phyloP scores from a whole-genome alignment of 2,329 filamentous ascomycete genomes.

The Diaporthe sp. region DNA sequence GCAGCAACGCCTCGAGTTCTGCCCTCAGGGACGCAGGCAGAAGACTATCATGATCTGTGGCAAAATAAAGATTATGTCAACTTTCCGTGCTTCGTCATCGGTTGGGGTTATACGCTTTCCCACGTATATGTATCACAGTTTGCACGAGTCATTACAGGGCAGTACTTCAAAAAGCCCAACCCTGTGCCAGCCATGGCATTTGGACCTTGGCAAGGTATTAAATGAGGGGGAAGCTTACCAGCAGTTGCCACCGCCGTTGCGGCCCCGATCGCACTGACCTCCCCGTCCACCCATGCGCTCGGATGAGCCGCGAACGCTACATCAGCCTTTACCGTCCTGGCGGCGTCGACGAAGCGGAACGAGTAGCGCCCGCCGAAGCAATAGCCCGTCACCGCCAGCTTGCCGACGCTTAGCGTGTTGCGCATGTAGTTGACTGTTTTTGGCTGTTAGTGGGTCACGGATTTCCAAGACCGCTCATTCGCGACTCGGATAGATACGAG shows the following conservation, averaged over 20 bases:
- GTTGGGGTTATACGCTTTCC: not conserved
- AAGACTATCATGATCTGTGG: conserved; percentile 21
- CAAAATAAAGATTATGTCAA: conserved; percentile 2
- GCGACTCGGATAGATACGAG: not conserved
- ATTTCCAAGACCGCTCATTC: not conserved
- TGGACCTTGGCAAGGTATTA: not conserved
- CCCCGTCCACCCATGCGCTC: not conserved
- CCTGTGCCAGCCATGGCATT: not conserved
- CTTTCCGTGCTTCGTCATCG: not conserved
- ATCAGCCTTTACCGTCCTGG: conserved; percentile 25
- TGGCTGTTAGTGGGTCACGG: not conserved
- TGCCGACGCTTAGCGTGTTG: not conserved
- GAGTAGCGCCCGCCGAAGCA: conserved; percentile 32
- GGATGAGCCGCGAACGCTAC: conserved; percentile 31
- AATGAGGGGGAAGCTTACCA: conserved; percentile 8
- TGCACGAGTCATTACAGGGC: conserved; percentile 7
- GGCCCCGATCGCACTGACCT: conserved; percentile 25
- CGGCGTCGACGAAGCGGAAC: conserved; percentile 32
- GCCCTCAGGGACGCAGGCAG: conserved; percentile 10
- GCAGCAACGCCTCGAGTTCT: conserved; percentile 21
- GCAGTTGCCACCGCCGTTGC: conserved; percentile 20
- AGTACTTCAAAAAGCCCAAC: not conserved
- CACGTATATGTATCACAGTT: not conserved
- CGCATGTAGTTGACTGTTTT: conserved; percentile 3
- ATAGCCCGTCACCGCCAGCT: conserved; percentile 28